Conservation (phyloP, 805 yeast genomes). For the Kuraishia molischiana region DNA sequence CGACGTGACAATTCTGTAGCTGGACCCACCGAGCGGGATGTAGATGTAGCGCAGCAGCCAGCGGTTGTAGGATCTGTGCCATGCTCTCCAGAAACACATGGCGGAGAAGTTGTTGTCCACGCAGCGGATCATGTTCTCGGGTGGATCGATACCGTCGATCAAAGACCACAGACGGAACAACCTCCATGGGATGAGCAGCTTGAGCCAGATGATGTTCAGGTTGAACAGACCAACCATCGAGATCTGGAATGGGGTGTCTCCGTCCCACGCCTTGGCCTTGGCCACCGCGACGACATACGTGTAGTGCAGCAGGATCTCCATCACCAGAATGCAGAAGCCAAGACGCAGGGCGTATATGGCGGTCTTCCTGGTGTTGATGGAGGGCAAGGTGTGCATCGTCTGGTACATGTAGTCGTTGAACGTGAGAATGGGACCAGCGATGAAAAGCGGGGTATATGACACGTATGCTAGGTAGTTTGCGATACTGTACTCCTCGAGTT, state of each 20-base stretch:
- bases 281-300: conserved; percentile 93
- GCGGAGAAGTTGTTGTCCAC: conserved; percentile 92
- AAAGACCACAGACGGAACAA: conserved; percentile 88
- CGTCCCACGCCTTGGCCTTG: conserved; percentile 81
- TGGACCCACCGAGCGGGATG: conserved; percentile 83
- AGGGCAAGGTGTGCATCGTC: conserved; percentile 43
- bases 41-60: conserved; percentile 88
- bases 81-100: conserved; percentile 95
- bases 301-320: conserved; percentile 85
- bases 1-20: conserved; percentile 62
- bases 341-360: conserved; percentile 59
- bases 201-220: conserved; percentile 87
- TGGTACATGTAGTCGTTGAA: conserved; percentile 88
- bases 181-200: conserved; percentile 92
- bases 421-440: conserved; percentile 92
- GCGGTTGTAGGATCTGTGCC: conserved; percentile 92
- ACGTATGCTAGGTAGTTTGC: conserved; percentile 66
- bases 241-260: conserved; percentile 83
- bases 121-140: conserved; percentile 96
- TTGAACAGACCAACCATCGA: conserved; percentile 92
- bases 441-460: conserved; percentile 78
- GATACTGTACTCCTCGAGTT: conserved; percentile 49
- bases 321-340: conserved; percentile 61
- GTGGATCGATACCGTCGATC: conserved; percentile 90
- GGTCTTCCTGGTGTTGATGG: conserved; percentile 46